Conservation (phyloP, 225 moss, liverwort and hornwort species). For the Sphagnum tenellum region DNA sequence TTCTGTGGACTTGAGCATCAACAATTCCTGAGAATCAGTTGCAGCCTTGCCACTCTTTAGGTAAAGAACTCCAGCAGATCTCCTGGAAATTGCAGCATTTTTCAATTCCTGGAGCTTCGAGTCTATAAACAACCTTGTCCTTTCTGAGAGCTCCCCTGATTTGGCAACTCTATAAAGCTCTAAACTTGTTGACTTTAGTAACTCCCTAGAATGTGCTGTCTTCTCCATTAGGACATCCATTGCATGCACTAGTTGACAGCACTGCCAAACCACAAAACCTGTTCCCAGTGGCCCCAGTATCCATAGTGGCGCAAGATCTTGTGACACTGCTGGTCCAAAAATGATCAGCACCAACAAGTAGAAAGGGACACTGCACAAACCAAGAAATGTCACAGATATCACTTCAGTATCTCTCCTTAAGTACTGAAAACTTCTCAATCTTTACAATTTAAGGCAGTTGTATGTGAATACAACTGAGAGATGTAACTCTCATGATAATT, state of each 20-base stretch:
- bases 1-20: slow-evolving; percentile 13
- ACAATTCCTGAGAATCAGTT: slow-evolving; percentile 17
- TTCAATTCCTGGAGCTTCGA: slow-evolving; percentile 14
- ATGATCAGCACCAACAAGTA: slow-evolving; percentile 50
- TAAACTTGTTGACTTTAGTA: slow-evolving; percentile 19
- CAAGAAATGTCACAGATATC: too few relatives aligned
- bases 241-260: slow-evolving; percentile 31
- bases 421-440: background rate
- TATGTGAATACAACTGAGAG: too few relatives aligned
- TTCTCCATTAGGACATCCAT: slow-evolving; percentile 23
- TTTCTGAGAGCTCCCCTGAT: slow-evolving; percentile 53
- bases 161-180: slow-evolving; percentile 62
- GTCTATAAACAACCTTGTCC: slow-evolving; percentile 26
- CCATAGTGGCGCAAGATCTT: slow-evolving; percentile 80
- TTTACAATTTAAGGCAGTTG: background rate
- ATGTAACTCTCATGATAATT: too few relatives aligned
- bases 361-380: slow-evolving; percentile 54
- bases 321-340: slow-evolving; percentile 50
- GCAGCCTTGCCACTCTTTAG: slow-evolving; percentile 31
- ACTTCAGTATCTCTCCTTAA: too few relatives aligned
- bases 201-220: slow-evolving; percentile 36
- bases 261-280: slow-evolving; percentile 58
- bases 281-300: slow-evolving; percentile 71
- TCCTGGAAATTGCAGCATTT: slow-evolving; percentile 7
- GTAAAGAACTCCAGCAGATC: slow-evolving; percentile 15